Conservation (phyloP, 2,329 filamentous ascomycete genomes). For the Fusarium piperis region DNA sequence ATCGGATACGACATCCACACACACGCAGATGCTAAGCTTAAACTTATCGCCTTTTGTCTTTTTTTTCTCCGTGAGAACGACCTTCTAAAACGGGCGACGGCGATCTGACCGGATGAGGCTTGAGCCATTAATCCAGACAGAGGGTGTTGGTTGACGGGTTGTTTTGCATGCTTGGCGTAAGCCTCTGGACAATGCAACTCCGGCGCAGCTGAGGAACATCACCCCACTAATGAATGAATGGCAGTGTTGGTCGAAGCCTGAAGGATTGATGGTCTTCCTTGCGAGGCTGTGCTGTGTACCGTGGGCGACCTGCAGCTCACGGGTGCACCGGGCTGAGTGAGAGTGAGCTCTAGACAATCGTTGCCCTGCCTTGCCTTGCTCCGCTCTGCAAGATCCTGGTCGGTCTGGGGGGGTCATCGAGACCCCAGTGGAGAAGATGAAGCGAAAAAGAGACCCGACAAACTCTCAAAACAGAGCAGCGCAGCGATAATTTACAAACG, state of each 20-base stretch:
- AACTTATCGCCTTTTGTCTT: background rate
- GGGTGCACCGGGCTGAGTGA: background rate
- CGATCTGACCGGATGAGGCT: background rate
- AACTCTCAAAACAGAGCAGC: background rate
- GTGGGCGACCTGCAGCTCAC: background rate
- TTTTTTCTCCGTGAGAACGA: background rate
- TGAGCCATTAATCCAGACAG: background rate
- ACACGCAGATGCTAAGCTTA: background rate
- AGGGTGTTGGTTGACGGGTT: background rate
- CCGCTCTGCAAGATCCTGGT: background rate
- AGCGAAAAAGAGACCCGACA: background rate
- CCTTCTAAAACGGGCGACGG: background rate
- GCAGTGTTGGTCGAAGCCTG: background rate
- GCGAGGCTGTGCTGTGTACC: background rate
- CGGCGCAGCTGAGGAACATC: background rate
- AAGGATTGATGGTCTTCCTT: background rate
- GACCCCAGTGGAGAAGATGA: background rate
- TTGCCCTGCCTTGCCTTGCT: background rate
- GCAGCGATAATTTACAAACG: background rate
- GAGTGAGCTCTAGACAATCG: background rate
- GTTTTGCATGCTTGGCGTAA: background rate
- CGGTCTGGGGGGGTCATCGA: background rate
- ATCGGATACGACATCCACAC: background rate
- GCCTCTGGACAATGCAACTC: background rate
- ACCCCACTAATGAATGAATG: background rate